Evolutionary conservation across 345 rosid species (phyloP).

Genomic region (Melaleuca alternifolia): DNA sequence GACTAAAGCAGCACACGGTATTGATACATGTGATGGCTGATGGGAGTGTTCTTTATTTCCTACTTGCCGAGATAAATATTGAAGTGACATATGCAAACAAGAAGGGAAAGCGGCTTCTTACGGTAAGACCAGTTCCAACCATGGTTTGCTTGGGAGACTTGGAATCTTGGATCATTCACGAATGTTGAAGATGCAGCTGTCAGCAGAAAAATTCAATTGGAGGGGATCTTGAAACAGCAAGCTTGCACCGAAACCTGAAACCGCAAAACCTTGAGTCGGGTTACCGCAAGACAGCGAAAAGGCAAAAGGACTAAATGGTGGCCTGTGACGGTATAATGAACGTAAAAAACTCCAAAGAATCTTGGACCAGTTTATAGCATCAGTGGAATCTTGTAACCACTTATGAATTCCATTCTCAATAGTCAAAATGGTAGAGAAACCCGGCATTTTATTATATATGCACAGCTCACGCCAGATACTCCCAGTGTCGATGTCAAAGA

Average conservation of each 20-base stretch:
- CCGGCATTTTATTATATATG: background rate
- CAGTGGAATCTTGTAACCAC: background rate
- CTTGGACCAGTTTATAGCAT: background rate
- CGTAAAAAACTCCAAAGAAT: background rate
- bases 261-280: background rate
- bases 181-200: background rate
- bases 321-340: background rate
- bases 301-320: background rate
- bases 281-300: background rate
- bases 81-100: background rate
- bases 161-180: background rate
- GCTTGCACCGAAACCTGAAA: background rate
- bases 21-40: background rate
- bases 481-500: background rate
- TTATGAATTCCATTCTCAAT: background rate
- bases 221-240: background rate
- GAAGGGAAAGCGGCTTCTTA: background rate
- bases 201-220: background rate
- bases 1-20: background rate
- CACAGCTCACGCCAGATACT: background rate
- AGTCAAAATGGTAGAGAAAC: background rate
- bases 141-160: background rate
- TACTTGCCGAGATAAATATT: background rate
- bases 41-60: background rate
- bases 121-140: background rate